Base-by-base conservation (phyloP, 179 eudicot species). In the Silene vulgaris region DNA sequence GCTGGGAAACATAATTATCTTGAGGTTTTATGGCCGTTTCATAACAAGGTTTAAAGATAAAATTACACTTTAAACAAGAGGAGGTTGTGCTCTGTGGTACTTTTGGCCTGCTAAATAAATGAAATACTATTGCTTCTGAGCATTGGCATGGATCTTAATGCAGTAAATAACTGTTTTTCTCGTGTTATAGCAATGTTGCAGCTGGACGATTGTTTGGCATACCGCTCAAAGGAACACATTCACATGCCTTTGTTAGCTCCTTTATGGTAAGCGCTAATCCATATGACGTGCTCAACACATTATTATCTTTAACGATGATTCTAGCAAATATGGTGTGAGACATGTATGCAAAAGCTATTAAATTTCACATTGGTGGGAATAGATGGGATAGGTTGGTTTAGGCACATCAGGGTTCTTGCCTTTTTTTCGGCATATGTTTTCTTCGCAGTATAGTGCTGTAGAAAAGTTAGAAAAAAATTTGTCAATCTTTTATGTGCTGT, bases 241-340 rank as follows among this genome's bases (percentile, higher is more conserved):
- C 99, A 65, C 99, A 95, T 86, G 99, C 99, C 73, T 95, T 90
- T 89, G 97, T 95, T 68, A 95, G 97, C 90, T 95, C 99, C 74
- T 95, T 87, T 78, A 90, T 90, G 99, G 99, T 92, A 79, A 81
- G 88, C 66, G 43, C 5, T 71, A 16, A 59, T 63, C 66, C 71
- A 50, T 0, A 43, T 43, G 50, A 65, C 12, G 7, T 29, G 23
- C 57, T 13, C 17, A 26, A 11, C 50, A 17, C 17, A 5, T 50
- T 13, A n/a, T 1, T 8, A 3, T 73, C 11, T 26, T 35, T 73
- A 17, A 35, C 61, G 68, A 35, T 59, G 4, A 16, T 37, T 21
- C 12, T 20, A 60, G 14, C 8, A 1, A 74, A 30, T 48, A 32
- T 61, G 37, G 23, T 70, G 11, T 79, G 37, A n/a, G 35, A 60